Percentiles rank a stretch among this genome's conserved stretches.
These are phyloP conservation scores for Ganoderma multipileum DNA, from an alignment of 1,284 basidiomycete genomes.

Conservation along the genomic window DNA sequence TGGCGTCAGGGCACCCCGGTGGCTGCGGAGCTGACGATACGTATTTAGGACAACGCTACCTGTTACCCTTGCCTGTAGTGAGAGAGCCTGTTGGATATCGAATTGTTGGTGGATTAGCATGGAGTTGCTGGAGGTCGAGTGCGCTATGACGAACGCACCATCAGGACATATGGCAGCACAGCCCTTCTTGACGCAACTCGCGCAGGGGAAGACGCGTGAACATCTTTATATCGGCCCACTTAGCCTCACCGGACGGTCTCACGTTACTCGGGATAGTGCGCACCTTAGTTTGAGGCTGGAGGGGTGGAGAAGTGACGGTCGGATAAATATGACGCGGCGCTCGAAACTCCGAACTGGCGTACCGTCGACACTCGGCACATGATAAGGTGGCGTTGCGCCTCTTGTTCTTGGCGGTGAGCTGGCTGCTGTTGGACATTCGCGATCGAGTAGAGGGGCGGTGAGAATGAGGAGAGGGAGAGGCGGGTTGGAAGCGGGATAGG, in stretches of 20 bases:
- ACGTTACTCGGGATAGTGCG: conserved; percentile 28
- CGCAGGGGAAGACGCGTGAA: conserved; percentile 68
- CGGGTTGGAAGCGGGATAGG: neutral
- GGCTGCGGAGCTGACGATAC: conserved; percentile 18
- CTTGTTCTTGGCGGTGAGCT: conserved; percentile 30
- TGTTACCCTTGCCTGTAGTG: conserved; percentile 76
- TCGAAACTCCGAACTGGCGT: conserved; percentile 16
- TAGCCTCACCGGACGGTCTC: neutral
- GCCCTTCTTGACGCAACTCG: conserved; percentile 73
- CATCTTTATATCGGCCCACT: conserved; percentile 48
- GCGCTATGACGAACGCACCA: conserved; percentile 44
- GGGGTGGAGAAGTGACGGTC: conserved; percentile 17
- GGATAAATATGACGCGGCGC: conserved; percentile 14
- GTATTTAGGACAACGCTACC: conserved; percentile 44
- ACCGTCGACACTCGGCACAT: conserved; percentile 37
- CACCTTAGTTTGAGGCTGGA: conserved; percentile 69
- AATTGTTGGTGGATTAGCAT: conserved; percentile 11
- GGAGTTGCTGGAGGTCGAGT: conserved; percentile 1
- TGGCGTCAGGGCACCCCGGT: conserved; percentile 4
- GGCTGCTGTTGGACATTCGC: conserved; percentile 31
- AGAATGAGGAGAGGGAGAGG: neutral
- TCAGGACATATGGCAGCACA: conserved; percentile 69
- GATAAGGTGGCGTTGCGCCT: conserved; percentile 35
- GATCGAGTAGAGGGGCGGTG: neutral
- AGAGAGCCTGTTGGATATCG: conserved; percentile 55